Evolutionary conservation across 2,329 filamentous ascomycete genomes (phyloP).

Genomic region (Ophiocordyceps camponoti-rufipedis): DNA sequence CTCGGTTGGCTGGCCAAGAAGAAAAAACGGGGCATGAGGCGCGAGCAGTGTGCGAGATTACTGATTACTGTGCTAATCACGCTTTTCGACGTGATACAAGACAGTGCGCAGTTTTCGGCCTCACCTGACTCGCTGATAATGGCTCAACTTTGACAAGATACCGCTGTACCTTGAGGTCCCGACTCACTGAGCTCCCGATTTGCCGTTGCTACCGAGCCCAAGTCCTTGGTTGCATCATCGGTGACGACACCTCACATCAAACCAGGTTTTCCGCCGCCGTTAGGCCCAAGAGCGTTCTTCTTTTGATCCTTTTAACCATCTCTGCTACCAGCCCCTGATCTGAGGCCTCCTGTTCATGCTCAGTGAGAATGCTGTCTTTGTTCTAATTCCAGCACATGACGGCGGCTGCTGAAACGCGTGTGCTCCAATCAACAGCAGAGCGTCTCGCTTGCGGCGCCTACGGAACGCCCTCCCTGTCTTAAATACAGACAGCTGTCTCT

Average conservation of each 20-base stretch:
- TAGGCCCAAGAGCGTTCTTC: background rate
- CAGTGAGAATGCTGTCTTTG: constrained; percentile 3
- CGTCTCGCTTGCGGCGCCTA: constrained; percentile 1
- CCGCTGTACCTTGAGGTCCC: too few relatives aligned
- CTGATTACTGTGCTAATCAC: background rate
- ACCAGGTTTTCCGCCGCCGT: background rate
- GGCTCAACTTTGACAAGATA: background rate
- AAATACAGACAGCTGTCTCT: constrained; percentile 1
- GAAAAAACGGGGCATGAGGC: background rate
- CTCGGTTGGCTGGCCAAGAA: background rate
- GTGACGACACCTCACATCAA: background rate
- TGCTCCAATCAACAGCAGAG: constrained; percentile 8
- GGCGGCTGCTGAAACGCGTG: constrained; percentile 10
- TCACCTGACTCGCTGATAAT: background rate
- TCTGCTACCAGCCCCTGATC: background rate
- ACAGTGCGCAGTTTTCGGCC: background rate
- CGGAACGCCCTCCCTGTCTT: background rate
- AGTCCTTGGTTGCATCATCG: background rate
- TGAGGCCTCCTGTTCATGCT: background rate
- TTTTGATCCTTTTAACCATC: background rate
- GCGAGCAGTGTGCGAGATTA: background rate
- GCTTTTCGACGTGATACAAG: background rate
- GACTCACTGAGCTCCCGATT: background rate
- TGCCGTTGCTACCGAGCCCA: background rate
- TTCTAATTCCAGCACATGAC: constrained; percentile 3